Conservation (phyloP, 2,329 filamentous ascomycete species). For the Colletotrichum sp. region DNA sequence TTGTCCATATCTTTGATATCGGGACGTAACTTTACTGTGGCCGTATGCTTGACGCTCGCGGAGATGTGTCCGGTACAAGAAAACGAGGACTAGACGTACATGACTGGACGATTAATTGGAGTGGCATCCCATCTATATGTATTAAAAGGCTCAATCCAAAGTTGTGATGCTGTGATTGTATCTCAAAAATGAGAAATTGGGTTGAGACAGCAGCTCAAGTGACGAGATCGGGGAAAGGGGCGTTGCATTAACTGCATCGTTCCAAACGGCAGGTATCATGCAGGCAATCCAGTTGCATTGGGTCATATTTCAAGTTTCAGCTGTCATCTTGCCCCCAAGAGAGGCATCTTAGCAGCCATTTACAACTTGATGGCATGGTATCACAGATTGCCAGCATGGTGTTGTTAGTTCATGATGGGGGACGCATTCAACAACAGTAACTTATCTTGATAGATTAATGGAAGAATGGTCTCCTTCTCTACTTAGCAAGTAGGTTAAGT, state of each 20-base stretch:
- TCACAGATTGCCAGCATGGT: not conserved
- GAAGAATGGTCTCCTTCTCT: not conserved
- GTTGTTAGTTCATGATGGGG: not conserved
- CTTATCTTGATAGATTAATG: not conserved
- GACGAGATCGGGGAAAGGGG: not conserved
- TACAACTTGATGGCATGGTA: rapidly evolving
- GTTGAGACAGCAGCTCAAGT: not conserved
- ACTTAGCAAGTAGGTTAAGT: not conserved
- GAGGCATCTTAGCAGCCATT: not conserved
- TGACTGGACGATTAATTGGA: not conserved
- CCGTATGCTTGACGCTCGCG: rapidly evolving
- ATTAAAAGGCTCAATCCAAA: not conserved
- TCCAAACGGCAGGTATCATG: not conserved
- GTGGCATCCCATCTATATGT: not conserved
- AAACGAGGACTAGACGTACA: not conserved
- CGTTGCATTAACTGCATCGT: not conserved
- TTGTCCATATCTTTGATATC: not conserved
- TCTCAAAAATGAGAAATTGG: not conserved
- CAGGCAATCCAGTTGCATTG: not conserved
- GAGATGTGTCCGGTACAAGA: not conserved
- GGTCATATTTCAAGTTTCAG: not conserved
- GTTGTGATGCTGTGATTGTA: not conserved
- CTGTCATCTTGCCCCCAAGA: not conserved
- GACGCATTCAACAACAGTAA: not conserved
- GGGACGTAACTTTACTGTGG: not conserved